Evolutionary conservation across 805 yeast species (phyloP).

Genomic region (Sugiyamaella qingdaonensis): DNA sequence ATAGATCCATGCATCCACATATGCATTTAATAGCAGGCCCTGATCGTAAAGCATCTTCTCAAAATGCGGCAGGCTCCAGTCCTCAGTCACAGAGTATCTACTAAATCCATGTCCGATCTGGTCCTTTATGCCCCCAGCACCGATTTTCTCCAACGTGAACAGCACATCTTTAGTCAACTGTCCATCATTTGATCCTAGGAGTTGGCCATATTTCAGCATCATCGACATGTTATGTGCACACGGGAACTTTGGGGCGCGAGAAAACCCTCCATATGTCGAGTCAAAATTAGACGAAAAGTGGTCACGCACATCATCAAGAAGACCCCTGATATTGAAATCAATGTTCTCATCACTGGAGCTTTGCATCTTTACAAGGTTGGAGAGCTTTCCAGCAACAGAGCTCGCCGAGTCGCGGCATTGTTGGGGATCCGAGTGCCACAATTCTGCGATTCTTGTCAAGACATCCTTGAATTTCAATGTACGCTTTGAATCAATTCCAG

Average conservation of each 20-base stretch:
- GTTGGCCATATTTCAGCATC: slow-evolving; percentile 18
- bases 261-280: slow-evolving; percentile 31
- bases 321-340: slow-evolving; percentile 5
- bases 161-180: slow-evolving; percentile 19
- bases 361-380: slow-evolving; percentile 25
- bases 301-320: slow-evolving; percentile 22
- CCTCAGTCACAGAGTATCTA: slow-evolving; percentile 36
- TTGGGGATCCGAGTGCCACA: slow-evolving; percentile 31
- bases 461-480: slow-evolving; percentile 29
- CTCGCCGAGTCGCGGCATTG: slow-evolving; percentile 29
- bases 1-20: slow-evolving; percentile 26
- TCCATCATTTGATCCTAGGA: slow-evolving; percentile 16
- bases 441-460: slow-evolving; percentile 26
- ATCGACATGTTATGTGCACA: slow-evolving; percentile 30
- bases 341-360: slow-evolving; percentile 13
- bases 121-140: slow-evolving; percentile 37
- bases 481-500: slow-evolving; percentile 21
- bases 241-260: slow-evolving; percentile 36
- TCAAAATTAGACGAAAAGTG: slow-evolving; percentile 29
- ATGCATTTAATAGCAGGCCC: slow-evolving; percentile 33
- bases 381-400: slow-evolving; percentile 22
- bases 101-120: slow-evolving; percentile 36
- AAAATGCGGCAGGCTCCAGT: slow-evolving; percentile 40
- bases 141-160: slow-evolving; percentile 29
- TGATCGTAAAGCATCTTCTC: slow-evolving; percentile 39